These are phyloP conservation scores for Amphirosellinia nigrospora DNA, from an alignment of 495 filamentous ascomycete species.

Conservation along the genomic window DNA sequence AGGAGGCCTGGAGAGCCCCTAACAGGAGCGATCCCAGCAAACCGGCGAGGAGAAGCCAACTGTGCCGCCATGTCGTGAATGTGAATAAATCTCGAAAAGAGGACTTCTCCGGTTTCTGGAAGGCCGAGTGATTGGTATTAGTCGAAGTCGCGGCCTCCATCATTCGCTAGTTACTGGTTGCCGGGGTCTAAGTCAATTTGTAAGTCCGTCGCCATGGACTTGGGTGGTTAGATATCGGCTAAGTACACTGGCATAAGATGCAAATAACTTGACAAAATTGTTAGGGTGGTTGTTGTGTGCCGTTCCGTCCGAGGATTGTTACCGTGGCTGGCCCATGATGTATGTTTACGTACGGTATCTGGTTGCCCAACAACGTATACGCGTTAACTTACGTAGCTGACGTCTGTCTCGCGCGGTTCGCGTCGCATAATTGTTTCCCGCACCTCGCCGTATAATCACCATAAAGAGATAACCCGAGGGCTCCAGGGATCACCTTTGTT, in stretches of 20 bases:
- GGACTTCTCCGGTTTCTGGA: constrained; percentile 35
- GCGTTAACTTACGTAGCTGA: background rate
- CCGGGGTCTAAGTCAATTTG: background rate
- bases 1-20: constrained; percentile 65
- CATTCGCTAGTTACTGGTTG: background rate
- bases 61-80: constrained; percentile 72
- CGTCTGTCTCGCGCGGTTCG: background rate
- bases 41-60: constrained; percentile 54
- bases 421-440: background rate
- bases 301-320: constrained; percentile 5
- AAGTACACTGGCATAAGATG: background rate
- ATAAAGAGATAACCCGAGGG: background rate
- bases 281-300: background rate
- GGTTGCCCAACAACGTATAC: constrained; percentile 11
- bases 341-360: background rate
- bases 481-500: constrained; percentile 2
- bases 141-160: constrained; percentile 15
- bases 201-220: background rate
- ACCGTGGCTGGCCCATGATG: background rate
- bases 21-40: constrained; percentile 63
- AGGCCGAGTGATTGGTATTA: constrained; percentile 34
- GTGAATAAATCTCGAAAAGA: constrained; percentile 63
- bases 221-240: background rate
- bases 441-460: background rate
- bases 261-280: background rate